These are phyloP conservation scores for Cinnamomum micranthum DNA, from an alignment of 164 flowering plant species.

Conservation along the genomic window DNA sequence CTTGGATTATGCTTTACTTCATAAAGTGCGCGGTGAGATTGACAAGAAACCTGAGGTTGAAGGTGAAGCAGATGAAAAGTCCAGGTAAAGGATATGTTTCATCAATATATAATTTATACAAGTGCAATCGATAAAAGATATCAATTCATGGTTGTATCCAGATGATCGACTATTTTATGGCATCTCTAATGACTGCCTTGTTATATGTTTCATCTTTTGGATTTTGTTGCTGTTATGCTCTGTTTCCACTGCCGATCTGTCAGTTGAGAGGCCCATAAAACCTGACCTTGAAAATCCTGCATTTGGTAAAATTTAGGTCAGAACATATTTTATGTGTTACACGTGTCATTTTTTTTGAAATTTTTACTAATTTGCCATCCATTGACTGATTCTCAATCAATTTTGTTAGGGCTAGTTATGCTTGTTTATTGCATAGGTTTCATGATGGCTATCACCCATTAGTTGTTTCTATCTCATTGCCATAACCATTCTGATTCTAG, in stretches of 20 bases:
- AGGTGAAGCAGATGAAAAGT: conserved; percentile 65
- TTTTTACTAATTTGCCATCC: too few relatives aligned
- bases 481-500: not conserved
- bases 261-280: too few relatives aligned
- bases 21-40: conserved; percentile 90
- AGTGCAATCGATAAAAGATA: not conserved
- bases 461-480: too few relatives aligned
- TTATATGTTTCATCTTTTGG: not conserved
- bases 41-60: conserved; percentile 85
- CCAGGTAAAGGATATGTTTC: conserved; percentile 41
- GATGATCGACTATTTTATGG: not conserved
- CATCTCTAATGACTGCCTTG: not conserved
- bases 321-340: too few relatives aligned
- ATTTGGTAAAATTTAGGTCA: too few relatives aligned
- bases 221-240: not conserved
- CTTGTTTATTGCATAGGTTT: too few relatives aligned
- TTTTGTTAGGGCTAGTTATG: too few relatives aligned
- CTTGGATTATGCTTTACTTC: conserved; percentile 90
- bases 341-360: too few relatives aligned
- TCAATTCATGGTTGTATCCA: too few relatives aligned
- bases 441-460: too few relatives aligned
- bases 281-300: too few relatives aligned
- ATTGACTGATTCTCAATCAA: too few relatives aligned
- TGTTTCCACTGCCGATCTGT: not conserved
- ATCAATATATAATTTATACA: not conserved